A percentile compares a stretch with the other conserved stretches of the same genome.
These are phyloP conservation scores for Mytilinidion resinicola DNA, from an alignment of 495 filamentous ascomycete species.

Conservation along the genomic window DNA sequence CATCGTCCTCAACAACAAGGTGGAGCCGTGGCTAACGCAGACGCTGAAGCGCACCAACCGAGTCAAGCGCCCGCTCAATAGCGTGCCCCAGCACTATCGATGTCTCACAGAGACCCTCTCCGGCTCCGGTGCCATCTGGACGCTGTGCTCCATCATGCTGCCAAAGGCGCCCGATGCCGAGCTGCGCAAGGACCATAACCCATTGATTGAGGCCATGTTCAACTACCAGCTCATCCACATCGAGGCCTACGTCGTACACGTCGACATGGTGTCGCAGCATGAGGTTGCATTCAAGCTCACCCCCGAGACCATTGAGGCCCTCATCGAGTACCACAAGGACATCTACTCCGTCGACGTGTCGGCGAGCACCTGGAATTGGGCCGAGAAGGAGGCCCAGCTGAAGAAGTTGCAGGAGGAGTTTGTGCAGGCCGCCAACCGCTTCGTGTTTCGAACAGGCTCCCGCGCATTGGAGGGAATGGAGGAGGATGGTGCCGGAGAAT, in stretches of 20 bases:
- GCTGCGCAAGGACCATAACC: constrained; percentile 76
- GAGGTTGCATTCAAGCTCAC: constrained; percentile 99
- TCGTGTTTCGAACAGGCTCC: constrained; percentile 86
- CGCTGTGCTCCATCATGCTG: constrained; percentile 86
- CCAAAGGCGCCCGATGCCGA: constrained; percentile 86
- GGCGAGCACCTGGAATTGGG: constrained; percentile 88
- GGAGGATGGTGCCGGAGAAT: constrained; percentile 92
- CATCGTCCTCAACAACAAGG: constrained; percentile 86
- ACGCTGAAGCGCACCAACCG: constrained; percentile 96
- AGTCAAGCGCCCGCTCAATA: constrained; percentile 96
- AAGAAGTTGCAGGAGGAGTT: constrained; percentile 99
- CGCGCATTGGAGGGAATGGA: constrained; percentile 91
- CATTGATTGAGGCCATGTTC: constrained; percentile 82
- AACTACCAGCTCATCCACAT: constrained; percentile 93
- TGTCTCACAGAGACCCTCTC: constrained; percentile 96
- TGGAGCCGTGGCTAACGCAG: constrained; percentile 95
- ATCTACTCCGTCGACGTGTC: constrained; percentile 88
- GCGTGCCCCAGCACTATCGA: constrained; percentile 90
- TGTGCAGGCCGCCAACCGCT: constrained; percentile 94
- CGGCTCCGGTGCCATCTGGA: constrained; percentile 90
- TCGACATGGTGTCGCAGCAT: constrained; percentile 97
- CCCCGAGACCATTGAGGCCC: constrained; percentile 88
- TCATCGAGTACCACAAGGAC: constrained; percentile 96
- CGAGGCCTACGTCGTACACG: constrained; percentile 97
- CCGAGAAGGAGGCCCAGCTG: constrained; percentile 90